A percentile compares a stretch with the other conserved stretches of the same genome.
These are phyloP conservation scores for Buddleja alternifolia DNA, from an alignment of 257 asterid species.

Conservation along the genomic window DNA sequence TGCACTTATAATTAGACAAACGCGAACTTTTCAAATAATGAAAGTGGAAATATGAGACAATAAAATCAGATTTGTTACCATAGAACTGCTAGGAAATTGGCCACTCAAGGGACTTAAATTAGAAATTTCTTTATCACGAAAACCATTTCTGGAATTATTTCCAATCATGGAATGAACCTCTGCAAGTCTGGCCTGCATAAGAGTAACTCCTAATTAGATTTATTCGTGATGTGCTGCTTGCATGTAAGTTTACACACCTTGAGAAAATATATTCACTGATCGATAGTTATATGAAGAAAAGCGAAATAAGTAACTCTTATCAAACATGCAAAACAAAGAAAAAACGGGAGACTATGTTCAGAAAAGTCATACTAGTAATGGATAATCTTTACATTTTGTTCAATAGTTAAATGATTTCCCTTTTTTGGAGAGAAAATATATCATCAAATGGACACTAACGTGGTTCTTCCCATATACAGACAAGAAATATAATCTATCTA, in stretches of 20 bases:
- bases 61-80: slow-evolving; percentile 46
- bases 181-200: slow-evolving; percentile 74
- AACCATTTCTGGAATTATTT: slow-evolving; percentile 55
- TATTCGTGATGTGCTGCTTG: slow-evolving; percentile 23
- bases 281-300: neutral
- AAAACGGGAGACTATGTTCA: neutral
- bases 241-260: slow-evolving; percentile 17
- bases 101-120: slow-evolving; percentile 43
- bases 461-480: too few species aligned
- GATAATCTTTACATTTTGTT: too few species aligned
- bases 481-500: too few species aligned
- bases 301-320: slow-evolving; percentile 1
- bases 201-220: slow-evolving; percentile 33
- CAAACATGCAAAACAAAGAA: neutral
- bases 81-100: slow-evolving; percentile 61
- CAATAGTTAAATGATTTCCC: too few species aligned
- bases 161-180: slow-evolving; percentile 66
- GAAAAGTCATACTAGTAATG: neutral
- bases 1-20: neutral
- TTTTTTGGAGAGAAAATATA: too few species aligned
- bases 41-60: slow-evolving; percentile 16
- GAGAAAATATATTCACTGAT: slow-evolving; percentile 1
- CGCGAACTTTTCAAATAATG: slow-evolving; percentile 16
- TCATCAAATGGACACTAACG: too few species aligned
- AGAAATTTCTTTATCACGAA: slow-evolving; percentile 49